A percentile compares a stretch with the other conserved stretches of the same genome.
phyloP scores from a whole-genome alignment of 1,284 basidiomycete species.

The Cutaneotrichosporon dermatis region DNA sequence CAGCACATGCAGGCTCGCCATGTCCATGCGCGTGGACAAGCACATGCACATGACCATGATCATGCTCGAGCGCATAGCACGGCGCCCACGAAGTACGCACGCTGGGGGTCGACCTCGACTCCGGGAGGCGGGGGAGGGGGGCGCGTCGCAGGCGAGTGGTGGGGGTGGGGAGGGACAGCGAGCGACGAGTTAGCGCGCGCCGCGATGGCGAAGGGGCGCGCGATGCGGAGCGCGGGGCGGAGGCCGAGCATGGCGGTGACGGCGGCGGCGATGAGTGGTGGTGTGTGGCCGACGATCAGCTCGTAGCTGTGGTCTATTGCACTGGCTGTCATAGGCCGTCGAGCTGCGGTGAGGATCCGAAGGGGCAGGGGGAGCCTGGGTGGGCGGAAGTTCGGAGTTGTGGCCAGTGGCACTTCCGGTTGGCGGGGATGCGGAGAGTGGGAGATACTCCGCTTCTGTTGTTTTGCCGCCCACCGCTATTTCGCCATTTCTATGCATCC shows the following conservation, averaged over 20 bases:
- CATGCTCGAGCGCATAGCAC: too few relatives aligned
- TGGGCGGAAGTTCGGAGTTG: background rate
- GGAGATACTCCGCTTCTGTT: too few relatives aligned
- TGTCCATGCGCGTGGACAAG: too few relatives aligned
- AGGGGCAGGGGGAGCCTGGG: background rate
- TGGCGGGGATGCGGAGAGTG: background rate
- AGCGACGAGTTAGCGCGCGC: slow-evolving; percentile 6
- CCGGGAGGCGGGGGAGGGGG: slow-evolving; percentile 29
- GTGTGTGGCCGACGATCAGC: background rate
- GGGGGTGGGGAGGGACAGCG: slow-evolving; percentile 6
- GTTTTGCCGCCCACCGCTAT: too few relatives aligned
- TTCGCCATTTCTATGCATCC: too few relatives aligned
- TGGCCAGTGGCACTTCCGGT: background rate
- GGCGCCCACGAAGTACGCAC: slow-evolving; percentile 24
- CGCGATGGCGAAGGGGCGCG: slow-evolving; percentile 2
- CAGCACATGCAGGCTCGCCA: too few relatives aligned
- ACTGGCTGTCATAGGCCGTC: slow-evolving; percentile 7
- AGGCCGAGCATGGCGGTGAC: slow-evolving; percentile 31
- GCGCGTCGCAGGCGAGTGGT: slow-evolving; percentile 20
- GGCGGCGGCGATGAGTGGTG: slow-evolving; percentile 17
- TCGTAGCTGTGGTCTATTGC: background rate
- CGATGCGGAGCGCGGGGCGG: slow-evolving; percentile 16
- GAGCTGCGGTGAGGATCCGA: background rate
- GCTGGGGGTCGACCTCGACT: slow-evolving; percentile 44
- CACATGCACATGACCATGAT: too few relatives aligned